phyloP scores from a whole-genome alignment of 2,329 filamentous ascomycete species.

The Boeremia exigua region DNA sequence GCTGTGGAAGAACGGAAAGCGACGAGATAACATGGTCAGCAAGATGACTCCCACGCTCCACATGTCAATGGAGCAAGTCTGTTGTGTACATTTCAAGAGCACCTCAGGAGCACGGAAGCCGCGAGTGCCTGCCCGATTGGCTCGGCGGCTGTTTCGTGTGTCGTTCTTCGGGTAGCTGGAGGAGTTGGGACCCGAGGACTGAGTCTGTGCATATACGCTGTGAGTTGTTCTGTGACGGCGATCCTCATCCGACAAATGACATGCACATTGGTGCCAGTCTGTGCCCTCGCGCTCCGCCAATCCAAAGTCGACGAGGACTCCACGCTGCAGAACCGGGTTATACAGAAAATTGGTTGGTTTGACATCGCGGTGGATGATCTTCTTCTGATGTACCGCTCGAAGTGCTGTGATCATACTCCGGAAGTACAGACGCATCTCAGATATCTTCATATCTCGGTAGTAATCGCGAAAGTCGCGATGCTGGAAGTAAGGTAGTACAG shows the following conservation, averaged over 20 bases:
- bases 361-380: constrained; percentile 92
- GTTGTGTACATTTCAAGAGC: constrained; percentile 93
- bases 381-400: constrained; percentile 78
- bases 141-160: constrained; percentile 82
- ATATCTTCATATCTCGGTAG: constrained; percentile 85
- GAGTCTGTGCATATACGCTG: constrained; percentile 65
- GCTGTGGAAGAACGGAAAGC: constrained; percentile 98
- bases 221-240: constrained; percentile 65
- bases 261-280: constrained; percentile 82
- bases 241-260: constrained; percentile 68
- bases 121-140: constrained; percentile 92
- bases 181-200: constrained; percentile 45
- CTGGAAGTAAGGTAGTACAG: constrained; percentile 92
- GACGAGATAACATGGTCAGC: constrained; percentile 87
- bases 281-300: constrained; percentile 78
- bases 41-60: constrained; percentile 98
- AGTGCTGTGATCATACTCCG: constrained; percentile 86
- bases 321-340: constrained; percentile 77
- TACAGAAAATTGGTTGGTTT: constrained; percentile 99
- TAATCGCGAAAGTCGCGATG: constrained; percentile 95
- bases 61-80: constrained; percentile 90
- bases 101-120: constrained; percentile 97
- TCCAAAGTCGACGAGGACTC: constrained; percentile 98
- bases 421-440: constrained; percentile 89
- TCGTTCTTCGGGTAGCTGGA: constrained; percentile 88